A percentile compares a stretch with the other conserved stretches of the same genome.
These are phyloP conservation scores for Hordeum vulgare DNA, from an alignment of 176 grass and related monocot genomes.

Conservation along the genomic window MorexV3_pseudomolecules_assembly NC_058524.1:94298620-94299119, in stretches of 20 bases:
- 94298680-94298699: conserved; percentile 16
- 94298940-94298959: not conserved
- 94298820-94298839: conserved; percentile 69
- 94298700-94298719: conserved; percentile 2
- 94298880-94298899: conserved; percentile 94
- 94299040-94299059: not conserved
- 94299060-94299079: not conserved
- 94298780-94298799: conserved; percentile 21
- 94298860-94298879: conserved; percentile 99
- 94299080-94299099: not conserved
- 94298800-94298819: conserved; percentile 7
- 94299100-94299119: not conserved
- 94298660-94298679: not conserved
- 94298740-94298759: not conserved
- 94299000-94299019: not conserved
- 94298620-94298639: conserved; percentile 20
- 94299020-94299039: not conserved
- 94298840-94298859: conserved; percentile 91
- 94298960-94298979: not conserved
- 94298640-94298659: not conserved
- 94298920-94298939: not conserved
- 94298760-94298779: conserved; percentile 1
- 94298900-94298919: conserved; percentile 19
- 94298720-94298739: not conserved
- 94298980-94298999: not conserved